These are phyloP conservation scores for Trichosporon sp. DNA, from an alignment of 1,284 basidiomycete species.

Conservation along the genomic window DNA sequence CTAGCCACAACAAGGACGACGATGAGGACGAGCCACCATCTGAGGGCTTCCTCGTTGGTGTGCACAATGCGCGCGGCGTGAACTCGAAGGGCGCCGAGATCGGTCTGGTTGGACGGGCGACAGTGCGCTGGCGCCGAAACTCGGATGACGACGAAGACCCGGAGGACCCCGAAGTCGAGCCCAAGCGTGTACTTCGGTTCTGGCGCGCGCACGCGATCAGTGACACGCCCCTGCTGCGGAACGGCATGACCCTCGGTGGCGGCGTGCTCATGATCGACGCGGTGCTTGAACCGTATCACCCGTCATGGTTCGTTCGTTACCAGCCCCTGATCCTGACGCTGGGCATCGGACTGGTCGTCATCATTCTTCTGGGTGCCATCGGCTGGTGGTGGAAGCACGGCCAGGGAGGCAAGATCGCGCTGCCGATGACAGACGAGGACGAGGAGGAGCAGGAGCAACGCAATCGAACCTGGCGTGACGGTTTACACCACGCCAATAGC, in stretches of 20 bases:
- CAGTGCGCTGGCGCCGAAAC: constrained; percentile 49
- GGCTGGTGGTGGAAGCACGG: constrained; percentile 58
- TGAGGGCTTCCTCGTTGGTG: constrained; percentile 68
- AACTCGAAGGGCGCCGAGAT: constrained; percentile 69
- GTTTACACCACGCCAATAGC: not conserved
- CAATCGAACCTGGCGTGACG: not conserved
- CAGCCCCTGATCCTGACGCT: not conserved
- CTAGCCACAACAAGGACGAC: constrained; percentile 37
- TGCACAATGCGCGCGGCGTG: constrained; percentile 73
- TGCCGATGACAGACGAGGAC: constrained; percentile 58
- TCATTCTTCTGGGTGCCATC: constrained; percentile 58
- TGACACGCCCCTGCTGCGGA: constrained; percentile 16
- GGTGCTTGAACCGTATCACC: constrained; percentile 77
- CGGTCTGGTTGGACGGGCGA: constrained; percentile 74
- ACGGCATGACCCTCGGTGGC: constrained; percentile 55
- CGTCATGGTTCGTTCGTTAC: constrained; percentile 66
- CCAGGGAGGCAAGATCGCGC: constrained; percentile 46
- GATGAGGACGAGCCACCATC: constrained; percentile 10
- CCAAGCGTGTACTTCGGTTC: not conserved
- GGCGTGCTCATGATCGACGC: constrained; percentile 86
- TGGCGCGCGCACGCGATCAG: not conserved
- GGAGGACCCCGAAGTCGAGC: not conserved
- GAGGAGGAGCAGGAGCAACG: constrained; percentile 62
- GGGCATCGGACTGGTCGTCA: constrained; percentile 37
- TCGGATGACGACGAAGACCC: constrained; percentile 28